phyloP scores from a whole-genome alignment of 129 eudicot genomes.

The Deinandra increscens region DNA sequence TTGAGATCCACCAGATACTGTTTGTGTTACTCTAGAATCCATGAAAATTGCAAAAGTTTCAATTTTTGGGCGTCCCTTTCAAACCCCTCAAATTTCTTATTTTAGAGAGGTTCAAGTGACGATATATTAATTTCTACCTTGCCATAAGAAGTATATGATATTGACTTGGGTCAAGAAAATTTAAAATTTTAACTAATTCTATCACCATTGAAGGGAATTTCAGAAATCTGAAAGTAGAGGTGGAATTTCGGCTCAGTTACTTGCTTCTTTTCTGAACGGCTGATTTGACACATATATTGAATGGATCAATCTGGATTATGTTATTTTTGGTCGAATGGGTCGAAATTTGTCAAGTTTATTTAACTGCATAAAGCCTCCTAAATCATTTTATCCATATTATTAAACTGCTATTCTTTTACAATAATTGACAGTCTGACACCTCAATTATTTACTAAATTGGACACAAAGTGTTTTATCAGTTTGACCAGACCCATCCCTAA shows the following conservation, averaged over 20 bases:
- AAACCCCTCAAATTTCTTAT: neutral
- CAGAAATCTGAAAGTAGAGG: constrained; percentile 2
- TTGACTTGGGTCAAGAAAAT: neutral
- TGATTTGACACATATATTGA: neutral
- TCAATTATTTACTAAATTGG: too few species aligned
- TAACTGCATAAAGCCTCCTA: neutral
- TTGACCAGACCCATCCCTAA: neutral
- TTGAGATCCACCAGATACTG: neutral
- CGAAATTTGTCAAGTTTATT: too few species aligned
- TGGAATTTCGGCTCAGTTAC: neutral
- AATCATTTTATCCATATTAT: neutral
- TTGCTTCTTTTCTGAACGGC: neutral
- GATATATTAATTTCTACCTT: neutral
- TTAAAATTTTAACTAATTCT: neutral
- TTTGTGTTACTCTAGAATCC: constrained; percentile 11
- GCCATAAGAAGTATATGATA: neutral
- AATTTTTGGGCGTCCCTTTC: neutral
- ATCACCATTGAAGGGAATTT: constrained; percentile 6
- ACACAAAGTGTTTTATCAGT: neutral
- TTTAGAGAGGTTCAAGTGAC: constrained; percentile 17
- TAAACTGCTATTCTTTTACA: neutral
- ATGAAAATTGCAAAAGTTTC: constrained; percentile 5
- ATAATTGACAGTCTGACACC: neutral
- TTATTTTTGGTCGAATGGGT: neutral
- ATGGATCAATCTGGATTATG: neutral